These are phyloP conservation scores for Ceratocystis huliohia DNA, from an alignment of 2,329 filamentous ascomycete species.

Conservation along the genomic window DNA sequence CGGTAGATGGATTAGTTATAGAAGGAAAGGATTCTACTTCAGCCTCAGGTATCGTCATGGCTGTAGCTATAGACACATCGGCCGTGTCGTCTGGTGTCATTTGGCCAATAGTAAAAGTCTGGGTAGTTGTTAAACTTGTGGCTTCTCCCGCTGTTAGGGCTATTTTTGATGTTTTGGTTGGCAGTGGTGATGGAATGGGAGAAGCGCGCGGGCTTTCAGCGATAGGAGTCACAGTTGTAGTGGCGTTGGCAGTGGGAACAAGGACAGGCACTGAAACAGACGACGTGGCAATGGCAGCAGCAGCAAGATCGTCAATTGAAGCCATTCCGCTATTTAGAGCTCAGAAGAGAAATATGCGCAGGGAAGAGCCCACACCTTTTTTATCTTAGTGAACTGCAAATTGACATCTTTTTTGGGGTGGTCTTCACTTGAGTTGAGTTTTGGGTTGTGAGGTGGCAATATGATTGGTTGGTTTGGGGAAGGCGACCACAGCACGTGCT, in stretches of 20 bases:
- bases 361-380: neutral
- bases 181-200: neutral
- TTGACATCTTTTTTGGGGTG: neutral
- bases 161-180: neutral
- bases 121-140: neutral
- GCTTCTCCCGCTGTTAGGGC: neutral
- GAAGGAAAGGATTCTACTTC: neutral
- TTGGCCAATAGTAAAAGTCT: neutral
- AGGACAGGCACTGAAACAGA: constrained; percentile 23
- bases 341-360: neutral
- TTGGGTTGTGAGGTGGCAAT: too few relatives aligned
- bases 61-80: constrained; percentile 14
- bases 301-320: constrained; percentile 39
- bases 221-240: neutral
- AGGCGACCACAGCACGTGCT: too few relatives aligned
- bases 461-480: too few relatives aligned
- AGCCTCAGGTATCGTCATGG: neutral
- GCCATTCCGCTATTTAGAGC: constrained; percentile 28
- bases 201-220: neutral
- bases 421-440: too few relatives aligned
- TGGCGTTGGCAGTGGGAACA: constrained; percentile 24
- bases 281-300: constrained; percentile 35
- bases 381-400: neutral
- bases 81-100: constrained; percentile 11
- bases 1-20: neutral